phyloP scores from a whole-genome alignment of 116 monocot genomes.

The Papilionanthe hybrid region DNA sequence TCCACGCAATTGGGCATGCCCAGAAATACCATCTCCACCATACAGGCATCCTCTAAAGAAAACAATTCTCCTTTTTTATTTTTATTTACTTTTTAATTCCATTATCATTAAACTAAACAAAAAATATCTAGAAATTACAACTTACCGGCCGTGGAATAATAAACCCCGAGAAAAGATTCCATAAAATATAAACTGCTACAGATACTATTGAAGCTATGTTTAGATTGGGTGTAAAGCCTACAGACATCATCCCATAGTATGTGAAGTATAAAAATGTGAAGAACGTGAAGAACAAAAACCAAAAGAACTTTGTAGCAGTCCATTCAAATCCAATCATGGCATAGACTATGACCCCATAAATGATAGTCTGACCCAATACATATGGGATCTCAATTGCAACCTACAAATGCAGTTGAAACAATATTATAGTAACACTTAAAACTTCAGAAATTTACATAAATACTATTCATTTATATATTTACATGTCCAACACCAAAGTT shows the following conservation, averaged over 20 bases:
- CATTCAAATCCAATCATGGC: constrained; percentile 30
- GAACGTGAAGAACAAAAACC: constrained; percentile 37
- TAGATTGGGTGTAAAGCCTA: constrained; percentile 31
- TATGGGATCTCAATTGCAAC: constrained; percentile 44
- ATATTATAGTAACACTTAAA: neutral
- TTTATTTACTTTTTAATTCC: neutral
- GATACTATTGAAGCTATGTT: constrained; percentile 33
- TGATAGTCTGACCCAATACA: constrained; percentile 20
- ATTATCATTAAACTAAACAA: neutral
- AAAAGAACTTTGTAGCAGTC: constrained; percentile 36
- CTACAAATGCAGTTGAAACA: constrained; percentile 9
- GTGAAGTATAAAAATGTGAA: constrained; percentile 43
- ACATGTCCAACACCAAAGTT: too few species aligned
- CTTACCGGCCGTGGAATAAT: constrained; percentile 40
- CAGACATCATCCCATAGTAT: constrained; percentile 45
- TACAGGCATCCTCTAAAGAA: constrained; percentile 27
- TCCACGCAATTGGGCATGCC: constrained; percentile 51
- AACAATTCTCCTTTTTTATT: neutral
- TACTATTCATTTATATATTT: too few species aligned
- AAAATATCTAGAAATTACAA: neutral
- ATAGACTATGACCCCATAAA: constrained; percentile 27
- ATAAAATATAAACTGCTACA: constrained; percentile 28
- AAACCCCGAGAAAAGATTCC: constrained; percentile 46
- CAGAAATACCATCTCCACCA: constrained; percentile 61
- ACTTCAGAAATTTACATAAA: too few species aligned